phyloP scores from a whole-genome alignment of 805 yeast species.

The Saturnispora zaruensis region DNA sequence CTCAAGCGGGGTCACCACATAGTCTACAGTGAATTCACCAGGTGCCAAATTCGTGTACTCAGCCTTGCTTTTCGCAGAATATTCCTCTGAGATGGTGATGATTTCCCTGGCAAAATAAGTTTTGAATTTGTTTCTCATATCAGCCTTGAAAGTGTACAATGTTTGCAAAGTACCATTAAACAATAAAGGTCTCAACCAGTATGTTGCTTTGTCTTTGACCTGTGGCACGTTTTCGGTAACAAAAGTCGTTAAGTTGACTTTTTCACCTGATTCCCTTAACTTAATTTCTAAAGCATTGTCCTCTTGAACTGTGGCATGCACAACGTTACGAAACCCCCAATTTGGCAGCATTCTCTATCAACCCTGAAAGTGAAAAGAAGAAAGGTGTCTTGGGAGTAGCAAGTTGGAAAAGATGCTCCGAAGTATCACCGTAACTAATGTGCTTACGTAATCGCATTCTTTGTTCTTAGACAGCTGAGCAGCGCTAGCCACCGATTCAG shows the following conservation, averaged over 20 bases:
- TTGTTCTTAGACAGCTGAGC: not conserved
- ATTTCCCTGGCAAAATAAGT: conserved; percentile 40
- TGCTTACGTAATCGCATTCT: not conserved
- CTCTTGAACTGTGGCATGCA: conserved; percentile 20
- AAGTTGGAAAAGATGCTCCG: not conserved
- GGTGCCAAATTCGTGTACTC: conserved; percentile 16
- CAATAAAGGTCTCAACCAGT: conserved; percentile 37
- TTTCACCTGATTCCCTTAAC: conserved; percentile 12
- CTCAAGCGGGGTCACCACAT: conserved; percentile 30
- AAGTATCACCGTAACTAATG: not conserved
- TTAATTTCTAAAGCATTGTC: conserved; percentile 22
- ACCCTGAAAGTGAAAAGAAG: not conserved
- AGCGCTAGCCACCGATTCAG: too few relatives aligned
- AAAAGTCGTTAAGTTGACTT: conserved; percentile 29
- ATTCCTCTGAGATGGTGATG: conserved; percentile 26
- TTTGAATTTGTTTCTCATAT: conserved; percentile 33
- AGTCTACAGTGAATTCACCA: conserved; percentile 43
- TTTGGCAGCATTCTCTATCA: conserved; percentile 15
- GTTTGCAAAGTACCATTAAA: conserved; percentile 44
- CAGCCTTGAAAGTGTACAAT: conserved; percentile 37
- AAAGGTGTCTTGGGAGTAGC: not conserved
- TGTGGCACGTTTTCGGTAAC: conserved; percentile 34
- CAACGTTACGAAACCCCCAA: conserved; percentile 29
- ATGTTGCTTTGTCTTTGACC: conserved; percentile 31
- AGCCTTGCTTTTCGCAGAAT: conserved; percentile 3